Evolutionary conservation across 192 early-diverging fungal genomes (phyloP), one percentile per base, ranked within the genome.

Genomic region (Haplosporangium gracile): DNA sequence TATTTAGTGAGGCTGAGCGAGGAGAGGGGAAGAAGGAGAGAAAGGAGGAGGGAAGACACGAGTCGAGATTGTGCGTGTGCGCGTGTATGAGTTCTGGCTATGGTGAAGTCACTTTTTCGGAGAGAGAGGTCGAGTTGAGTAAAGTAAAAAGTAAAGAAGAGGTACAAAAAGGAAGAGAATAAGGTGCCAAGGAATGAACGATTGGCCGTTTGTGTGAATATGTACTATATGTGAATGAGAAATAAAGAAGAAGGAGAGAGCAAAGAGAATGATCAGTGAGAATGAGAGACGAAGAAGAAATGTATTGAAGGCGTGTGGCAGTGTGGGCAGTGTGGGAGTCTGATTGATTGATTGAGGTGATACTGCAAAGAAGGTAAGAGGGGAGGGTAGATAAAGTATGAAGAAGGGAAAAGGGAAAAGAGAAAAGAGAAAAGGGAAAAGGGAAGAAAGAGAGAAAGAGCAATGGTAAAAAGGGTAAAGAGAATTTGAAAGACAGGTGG

Each of bases 221-320:
- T 18, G 20, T 51, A 51, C 49, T 68, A 43, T 24, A 38, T 39
- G 49, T 29, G 51, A 10, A 40, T 24, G 49, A 36, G 57, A 8
- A 63, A 42, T 70, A n/a, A 68, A 20, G 36, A 26, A 68, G 78
- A 70, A 68, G 24, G 70, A 68, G 70, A 55, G 68, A 45, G 49
- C 42, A 34, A 68, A 22, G n/a, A 60, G 29, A 29, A 77, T 45
- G 65, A 69, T 43, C 39, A 77, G 43, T 42, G n/a, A 68, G 18
- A 47, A 38, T 2, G 36, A 18, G 40, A 47, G 72, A 74, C 4
- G 49, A 24, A 32, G 60, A 32, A 32, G n/a, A 32, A 2, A 29
- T 16, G 26, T n/a, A n/a, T 26, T 0, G 29, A 65, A 24, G 6
- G 29, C 60, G 60, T 65, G 60, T 65, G 72, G 32, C 42, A 73